A percentile compares a stretch with the other conserved stretches of the same genome.
Evolutionary conservation across 352 stramenopile species (phyloP).

Genomic region (Pilasporangium apinafurcum): DNA sequence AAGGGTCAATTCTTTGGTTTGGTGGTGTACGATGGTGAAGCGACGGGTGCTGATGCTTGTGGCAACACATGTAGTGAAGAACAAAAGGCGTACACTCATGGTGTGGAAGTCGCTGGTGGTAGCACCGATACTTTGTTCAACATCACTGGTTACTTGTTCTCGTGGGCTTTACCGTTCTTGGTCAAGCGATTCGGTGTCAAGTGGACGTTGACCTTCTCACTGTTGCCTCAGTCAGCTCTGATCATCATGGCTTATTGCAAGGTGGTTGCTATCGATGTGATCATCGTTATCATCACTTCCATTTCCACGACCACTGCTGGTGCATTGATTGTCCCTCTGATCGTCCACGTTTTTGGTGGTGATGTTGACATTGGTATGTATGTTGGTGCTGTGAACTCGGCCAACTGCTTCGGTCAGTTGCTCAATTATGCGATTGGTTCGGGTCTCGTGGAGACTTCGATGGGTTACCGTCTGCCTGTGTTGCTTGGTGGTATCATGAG

Average conservation of each 20-base stretch:
- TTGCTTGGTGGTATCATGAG: slow-evolving; percentile 35
- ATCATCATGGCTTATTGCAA: slow-evolving; percentile 51
- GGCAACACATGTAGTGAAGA: slow-evolving; percentile 13
- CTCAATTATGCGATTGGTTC: no score
- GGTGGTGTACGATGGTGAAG: slow-evolving; percentile 41
- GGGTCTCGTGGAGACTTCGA: slow-evolving; percentile 29
- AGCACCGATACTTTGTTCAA: slow-evolving; percentile 50
- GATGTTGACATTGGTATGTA: slow-evolving; percentile 55
- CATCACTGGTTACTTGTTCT: slow-evolving; percentile 37
- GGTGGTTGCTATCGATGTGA: slow-evolving; percentile 27
- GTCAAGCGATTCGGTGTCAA: slow-evolving; percentile 31
- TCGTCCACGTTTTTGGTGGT: slow-evolving; percentile 58
- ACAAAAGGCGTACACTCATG: slow-evolving; percentile 43
- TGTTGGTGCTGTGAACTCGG: slow-evolving; percentile 66
- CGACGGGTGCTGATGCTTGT: slow-evolving; percentile 37
- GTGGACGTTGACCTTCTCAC: slow-evolving; percentile 28
- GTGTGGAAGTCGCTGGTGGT: slow-evolving; percentile 41
- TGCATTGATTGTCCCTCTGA: slow-evolving; percentile 62
- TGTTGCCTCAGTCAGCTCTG: slow-evolving; percentile 40
- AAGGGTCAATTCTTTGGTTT: slow-evolving; percentile 64
- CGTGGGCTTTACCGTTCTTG: slow-evolving; percentile 38
- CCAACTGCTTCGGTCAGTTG: no score
- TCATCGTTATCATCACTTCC: slow-evolving; percentile 36
- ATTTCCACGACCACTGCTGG: slow-evolving; percentile 57
- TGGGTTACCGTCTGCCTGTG: slow-evolving; percentile 33